Percentiles rank a stretch among this genome's conserved stretches.
phyloP scores from a whole-genome alignment of 139 green algal genomes.

The Chlamydomonas sphaeroides region DNA sequence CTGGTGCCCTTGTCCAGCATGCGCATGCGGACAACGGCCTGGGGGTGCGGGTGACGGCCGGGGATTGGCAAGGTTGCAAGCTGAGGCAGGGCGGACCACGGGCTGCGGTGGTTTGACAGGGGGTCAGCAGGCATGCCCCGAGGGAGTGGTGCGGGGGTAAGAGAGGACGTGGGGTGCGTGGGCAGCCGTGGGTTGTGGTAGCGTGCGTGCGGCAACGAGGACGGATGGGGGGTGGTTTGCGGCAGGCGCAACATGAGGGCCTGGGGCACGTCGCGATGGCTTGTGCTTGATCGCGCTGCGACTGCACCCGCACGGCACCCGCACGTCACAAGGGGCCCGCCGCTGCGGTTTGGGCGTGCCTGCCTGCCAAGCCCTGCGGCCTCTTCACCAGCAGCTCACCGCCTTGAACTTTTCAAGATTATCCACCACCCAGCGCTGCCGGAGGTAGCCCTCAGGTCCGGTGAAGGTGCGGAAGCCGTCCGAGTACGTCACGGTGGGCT shows the following conservation, averaged over 20 bases:
- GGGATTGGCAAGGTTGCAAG: no score
- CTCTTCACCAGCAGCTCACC: constrained; percentile 12
- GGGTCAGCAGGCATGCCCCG: no score
- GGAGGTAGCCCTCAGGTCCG: constrained; percentile 58
- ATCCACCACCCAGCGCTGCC: constrained; percentile 54
- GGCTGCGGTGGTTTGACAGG: no score
- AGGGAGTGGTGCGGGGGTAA: background rate
- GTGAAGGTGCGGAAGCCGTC: constrained; percentile 68
- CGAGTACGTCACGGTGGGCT: constrained; percentile 40
- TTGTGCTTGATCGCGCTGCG: no score
- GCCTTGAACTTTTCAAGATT: constrained; percentile 34
- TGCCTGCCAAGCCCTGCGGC: no score
- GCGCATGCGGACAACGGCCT: constrained; percentile 52
- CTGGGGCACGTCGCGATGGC: no score
- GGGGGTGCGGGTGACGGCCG: no score
- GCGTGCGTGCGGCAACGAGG: background rate
- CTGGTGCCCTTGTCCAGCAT: constrained; percentile 70
- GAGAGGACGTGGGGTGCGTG: background rate
- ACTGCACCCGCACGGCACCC: no score
- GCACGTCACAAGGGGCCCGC: no score
- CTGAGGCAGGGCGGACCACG: no score
- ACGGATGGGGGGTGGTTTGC: background rate
- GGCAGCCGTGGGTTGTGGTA: background rate
- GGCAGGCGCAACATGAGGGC: background rate
- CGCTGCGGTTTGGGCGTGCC: no score